These are phyloP conservation scores for Tylopilus orsonianus DNA, from an alignment of 1,284 basidiomycete genomes.

Conservation along the genomic window DNA sequence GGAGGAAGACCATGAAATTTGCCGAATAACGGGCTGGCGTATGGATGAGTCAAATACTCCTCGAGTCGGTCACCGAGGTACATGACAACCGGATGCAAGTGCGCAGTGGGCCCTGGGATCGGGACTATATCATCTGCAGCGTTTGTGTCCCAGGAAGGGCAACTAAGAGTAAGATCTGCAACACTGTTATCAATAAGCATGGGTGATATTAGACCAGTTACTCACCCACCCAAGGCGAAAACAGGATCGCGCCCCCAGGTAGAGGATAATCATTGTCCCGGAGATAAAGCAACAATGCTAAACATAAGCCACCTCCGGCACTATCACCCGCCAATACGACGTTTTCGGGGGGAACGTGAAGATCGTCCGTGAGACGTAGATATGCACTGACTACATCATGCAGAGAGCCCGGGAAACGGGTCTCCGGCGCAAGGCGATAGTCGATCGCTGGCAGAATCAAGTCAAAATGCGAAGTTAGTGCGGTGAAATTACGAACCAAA, in stretches of 20 bases:
- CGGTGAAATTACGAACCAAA: conserved; percentile 66
- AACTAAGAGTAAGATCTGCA: conserved; percentile 89
- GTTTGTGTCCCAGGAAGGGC: conserved; percentile 97
- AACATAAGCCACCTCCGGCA: conserved; percentile 86
- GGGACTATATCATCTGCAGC: conserved; percentile 81
- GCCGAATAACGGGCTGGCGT: conserved; percentile 95
- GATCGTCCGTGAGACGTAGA: conserved; percentile 83
- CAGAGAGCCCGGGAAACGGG: conserved; percentile 89
- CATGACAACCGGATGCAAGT: conserved; percentile 90
- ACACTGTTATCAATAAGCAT: conserved; percentile 4
- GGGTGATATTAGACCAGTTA: conserved; percentile 19
- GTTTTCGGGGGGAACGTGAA: conserved; percentile 89
- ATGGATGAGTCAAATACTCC: conserved; percentile 91
- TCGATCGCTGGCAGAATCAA: conserved; percentile 69
- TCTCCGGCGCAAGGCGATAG: conserved; percentile 95
- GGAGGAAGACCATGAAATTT: conserved; percentile 87
- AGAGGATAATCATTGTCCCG: conserved; percentile 81
- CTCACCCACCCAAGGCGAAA: conserved; percentile 94
- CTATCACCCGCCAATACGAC: conserved; percentile 90
- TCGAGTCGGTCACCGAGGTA: conserved; percentile 89
- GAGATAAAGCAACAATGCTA: conserved; percentile 91
- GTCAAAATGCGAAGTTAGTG: background rate
- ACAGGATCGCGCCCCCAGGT: conserved; percentile 79
- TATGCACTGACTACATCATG: conserved; percentile 91
- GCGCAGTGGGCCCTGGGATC: conserved; percentile 71